Evolutionary conservation across 1,139 yeast genomes (phyloP), one percentile per base, ranked within the genome.

Genomic region (Pneumocystis wakefieldiae): DNA sequence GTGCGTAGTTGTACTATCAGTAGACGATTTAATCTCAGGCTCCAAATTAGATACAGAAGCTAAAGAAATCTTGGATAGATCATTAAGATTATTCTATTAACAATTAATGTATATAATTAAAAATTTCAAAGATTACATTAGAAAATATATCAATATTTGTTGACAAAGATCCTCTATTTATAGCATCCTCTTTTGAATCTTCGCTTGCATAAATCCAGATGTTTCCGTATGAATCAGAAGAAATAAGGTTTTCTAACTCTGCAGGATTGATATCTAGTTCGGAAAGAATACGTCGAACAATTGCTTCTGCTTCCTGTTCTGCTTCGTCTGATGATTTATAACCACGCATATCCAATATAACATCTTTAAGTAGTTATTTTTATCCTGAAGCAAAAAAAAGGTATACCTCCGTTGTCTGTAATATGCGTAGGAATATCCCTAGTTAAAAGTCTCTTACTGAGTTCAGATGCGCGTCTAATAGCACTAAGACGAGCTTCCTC

Each of bases 261-360:
- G 29, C 15, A 10, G 55, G 32, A 19, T 48, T 19, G 4, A 82
- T 70, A 69, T 82, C 84, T 24, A 77, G 70, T 48, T 78, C 80
- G 53, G 83, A 78, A 63, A 91, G 78, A 61, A 91, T 78, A 69
- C 85, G 84, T 69, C 84, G 84, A 67, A 92, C 82, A 61, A 86
- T 77, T 65, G 84, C 85, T 62, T 77, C 80, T 5, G 78, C 75
- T 60, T 72, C 69, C 55, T 74, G 70, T 59, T 75, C 75, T 71
- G 86, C 88, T 68, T 84, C 82, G 48, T 86, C 85, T 69, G 86
- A 88, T 41, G 96, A 87, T 74, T 91, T 92, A 75, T 94, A 94
- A 35, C 99, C 99, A 70, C 90, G 95, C 85, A 92, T 88, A 75
- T 94, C 99, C 61, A 94, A 77, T 60, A 91, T 82, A 71, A 94